Percentiles rank a stretch among this genome's conserved stretches.
These are phyloP conservation scores for Cryptococcus jaspeensis DNA, from an alignment of 1,284 basidiomycete species.

Conservation along the genomic window DNA sequence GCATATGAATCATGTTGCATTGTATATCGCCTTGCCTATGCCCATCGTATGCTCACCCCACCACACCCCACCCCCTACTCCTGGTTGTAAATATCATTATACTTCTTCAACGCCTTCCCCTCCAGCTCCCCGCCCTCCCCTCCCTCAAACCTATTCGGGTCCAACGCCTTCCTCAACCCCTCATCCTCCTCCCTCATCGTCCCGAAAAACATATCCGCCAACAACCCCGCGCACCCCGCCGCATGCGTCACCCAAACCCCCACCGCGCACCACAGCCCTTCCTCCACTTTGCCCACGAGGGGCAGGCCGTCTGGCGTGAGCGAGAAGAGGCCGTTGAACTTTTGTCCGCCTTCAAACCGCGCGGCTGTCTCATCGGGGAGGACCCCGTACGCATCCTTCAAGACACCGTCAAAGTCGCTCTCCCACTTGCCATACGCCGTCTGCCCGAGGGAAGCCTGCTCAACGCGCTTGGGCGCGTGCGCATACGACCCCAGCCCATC, in stretches of 20 bases:
- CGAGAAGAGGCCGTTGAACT: conserved; percentile 33
- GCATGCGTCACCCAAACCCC: conserved; percentile 36
- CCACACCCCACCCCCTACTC: conserved; percentile 1
- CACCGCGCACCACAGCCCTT: conserved; percentile 22
- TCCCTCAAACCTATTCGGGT: conserved; percentile 36
- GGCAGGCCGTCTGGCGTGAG: conserved; percentile 33
- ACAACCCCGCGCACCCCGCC: conserved; percentile 19
- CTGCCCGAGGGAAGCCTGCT: neutral
- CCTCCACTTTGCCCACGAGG: conserved; percentile 19
- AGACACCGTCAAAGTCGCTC: conserved; percentile 11
- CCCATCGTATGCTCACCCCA: neutral
- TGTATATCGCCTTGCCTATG: neutral
- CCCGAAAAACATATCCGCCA: conserved; percentile 19
- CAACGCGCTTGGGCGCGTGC: conserved; percentile 22
- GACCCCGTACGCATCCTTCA: conserved; percentile 11
- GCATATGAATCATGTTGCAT: neutral
- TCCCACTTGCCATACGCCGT: conserved; percentile 25
- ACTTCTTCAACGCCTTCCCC: conserved; percentile 18
- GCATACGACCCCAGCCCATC: conserved; percentile 33
- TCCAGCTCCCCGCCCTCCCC: conserved; percentile 1
- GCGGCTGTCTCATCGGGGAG: conserved; percentile 17
- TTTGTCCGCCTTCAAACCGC: conserved; percentile 6
- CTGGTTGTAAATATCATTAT: conserved; percentile 34
- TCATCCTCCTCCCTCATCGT: conserved; percentile 5
- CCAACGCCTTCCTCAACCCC: conserved; percentile 17